phyloP scores from a whole-genome alignment of 148 eudicot genomes.

The Simmondsia chinensis region DNA sequence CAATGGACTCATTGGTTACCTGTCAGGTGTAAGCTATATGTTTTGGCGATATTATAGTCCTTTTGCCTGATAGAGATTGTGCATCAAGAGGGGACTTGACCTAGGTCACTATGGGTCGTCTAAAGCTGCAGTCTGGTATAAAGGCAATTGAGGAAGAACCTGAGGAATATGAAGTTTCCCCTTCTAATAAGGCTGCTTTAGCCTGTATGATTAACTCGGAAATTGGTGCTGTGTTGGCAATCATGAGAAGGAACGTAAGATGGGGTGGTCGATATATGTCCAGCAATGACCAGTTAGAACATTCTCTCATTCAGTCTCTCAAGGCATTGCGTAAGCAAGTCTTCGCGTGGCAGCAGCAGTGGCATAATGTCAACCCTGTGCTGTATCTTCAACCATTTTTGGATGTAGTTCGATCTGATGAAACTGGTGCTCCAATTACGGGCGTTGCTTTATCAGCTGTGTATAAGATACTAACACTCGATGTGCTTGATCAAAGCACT shows the following conservation, averaged over 20 bases:
- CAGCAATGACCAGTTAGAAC: conserved; percentile 80
- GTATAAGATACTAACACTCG: conserved; percentile 77
- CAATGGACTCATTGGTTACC: background rate
- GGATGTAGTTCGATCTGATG: conserved; percentile 87
- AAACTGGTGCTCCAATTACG: conserved; percentile 92
- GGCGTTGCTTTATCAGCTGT: conserved; percentile 89
- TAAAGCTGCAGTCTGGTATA: conserved; percentile 65
- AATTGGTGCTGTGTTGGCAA: conserved; percentile 82
- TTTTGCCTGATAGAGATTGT: conserved; percentile 12
- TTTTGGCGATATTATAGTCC: background rate
- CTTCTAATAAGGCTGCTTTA: conserved; percentile 49
- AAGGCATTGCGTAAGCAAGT: conserved; percentile 70
- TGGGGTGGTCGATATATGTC: conserved; percentile 86
- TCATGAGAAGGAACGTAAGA: conserved; percentile 93
- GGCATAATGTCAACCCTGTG: conserved; percentile 63
- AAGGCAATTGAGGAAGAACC: conserved; percentile 59
- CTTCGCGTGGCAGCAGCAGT: conserved; percentile 69
- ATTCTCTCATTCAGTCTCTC: conserved; percentile 69
- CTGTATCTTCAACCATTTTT: conserved; percentile 82
- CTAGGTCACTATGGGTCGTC: conserved; percentile 50
- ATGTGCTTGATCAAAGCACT: conserved; percentile 53
- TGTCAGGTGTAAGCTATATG: conserved; percentile 1
- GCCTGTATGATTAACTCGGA: conserved; percentile 85
- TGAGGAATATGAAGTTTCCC: conserved; percentile 43
- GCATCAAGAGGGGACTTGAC: conserved; percentile 8